Base-by-base conservation (phyloP, 2,329 filamentous ascomycete genomes). In the Ascochyta rabiei region DNA sequence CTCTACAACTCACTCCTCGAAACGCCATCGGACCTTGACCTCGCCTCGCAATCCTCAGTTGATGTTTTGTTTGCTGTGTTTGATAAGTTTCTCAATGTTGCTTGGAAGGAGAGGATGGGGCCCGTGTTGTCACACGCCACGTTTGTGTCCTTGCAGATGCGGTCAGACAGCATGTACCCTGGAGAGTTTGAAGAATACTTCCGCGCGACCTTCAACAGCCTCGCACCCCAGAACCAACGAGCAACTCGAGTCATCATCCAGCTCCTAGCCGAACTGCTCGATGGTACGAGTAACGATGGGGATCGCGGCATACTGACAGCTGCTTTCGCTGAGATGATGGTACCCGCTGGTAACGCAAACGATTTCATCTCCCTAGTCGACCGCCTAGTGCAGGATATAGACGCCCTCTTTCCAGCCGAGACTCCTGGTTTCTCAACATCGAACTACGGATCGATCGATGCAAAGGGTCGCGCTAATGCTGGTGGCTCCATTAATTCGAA, bases 1-100 rank as follows among this genome's bases (percentile, higher is more conserved):
- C 80, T 97, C 1, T 97, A 96, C 76, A 96, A 96, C 70, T 84
- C 87, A 30, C 82, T 97, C 13, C 86, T 96, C 16, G 92, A 96
- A 71, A 89, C 89, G 60, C 90, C 92, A 0, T 88, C 86, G 47
- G 91, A 91, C 67, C 83, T 90, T 60, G 89, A 96, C 48, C 80
- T 87, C 9, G 86, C 90, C 2, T 83, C 86, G 0, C 91, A 96
- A 55, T 82, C 90, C 8, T 84, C 87, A 3, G 86, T 93, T 8
- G 92, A 97, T 68, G 87, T 93, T 18, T 83, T 98, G 5, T 96
- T 97, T 69, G 89, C 90, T 23, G 89, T 93, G 0, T 98, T 97
- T 71, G 93, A 97, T 72, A 97, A 96, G 58, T 98, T 97, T 64
- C 79, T 97, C 56, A 87, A 86, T 54, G 88, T 92, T 59, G 92